These are phyloP conservation scores for Clarireedia hainanense DNA, from an alignment of 2,329 filamentous ascomycete genomes.

Conservation along the genomic window DNA sequence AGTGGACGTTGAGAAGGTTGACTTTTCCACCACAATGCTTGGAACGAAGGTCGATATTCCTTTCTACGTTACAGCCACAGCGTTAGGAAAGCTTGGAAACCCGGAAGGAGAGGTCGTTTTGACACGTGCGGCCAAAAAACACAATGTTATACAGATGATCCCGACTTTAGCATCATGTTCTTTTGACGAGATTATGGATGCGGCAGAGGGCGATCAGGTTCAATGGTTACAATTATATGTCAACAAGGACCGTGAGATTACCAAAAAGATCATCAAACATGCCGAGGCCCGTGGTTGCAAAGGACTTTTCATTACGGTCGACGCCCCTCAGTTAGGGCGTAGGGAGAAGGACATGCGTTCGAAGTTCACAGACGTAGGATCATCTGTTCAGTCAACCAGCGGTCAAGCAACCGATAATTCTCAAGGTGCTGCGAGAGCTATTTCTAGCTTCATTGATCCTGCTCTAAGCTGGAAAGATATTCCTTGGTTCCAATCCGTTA, in stretches of 20 bases:
- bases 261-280: constrained; percentile 81
- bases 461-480: constrained; percentile 90
- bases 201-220: constrained; percentile 67
- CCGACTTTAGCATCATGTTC: constrained; percentile 94
- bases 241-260: constrained; percentile 91
- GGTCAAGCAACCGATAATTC: constrained; percentile 72
- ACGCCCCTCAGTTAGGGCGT: constrained; percentile 89
- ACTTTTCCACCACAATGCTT: constrained; percentile 88
- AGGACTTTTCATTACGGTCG: constrained; percentile 95
- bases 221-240: constrained; percentile 96
- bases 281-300: constrained; percentile 89
- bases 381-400: constrained; percentile 63
- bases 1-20: constrained; percentile 80
- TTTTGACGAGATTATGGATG: constrained; percentile 95
- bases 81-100: constrained; percentile 88
- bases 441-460: constrained; percentile 95
- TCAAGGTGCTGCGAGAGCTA: constrained; percentile 89
- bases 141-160: constrained; percentile 97
- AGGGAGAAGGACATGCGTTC: constrained; percentile 96
- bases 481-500: constrained; percentile 85
- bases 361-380: constrained; percentile 80
- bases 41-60: constrained; percentile 77
- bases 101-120: constrained; percentile 90
- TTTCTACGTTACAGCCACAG: constrained; percentile 95
- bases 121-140: constrained; percentile 73